Percentiles rank a stretch among this genome's conserved stretches.
These are phyloP conservation scores for Yamagishiella unicocca DNA, from an alignment of 139 green algal species.

Conservation along the genomic window DNA sequence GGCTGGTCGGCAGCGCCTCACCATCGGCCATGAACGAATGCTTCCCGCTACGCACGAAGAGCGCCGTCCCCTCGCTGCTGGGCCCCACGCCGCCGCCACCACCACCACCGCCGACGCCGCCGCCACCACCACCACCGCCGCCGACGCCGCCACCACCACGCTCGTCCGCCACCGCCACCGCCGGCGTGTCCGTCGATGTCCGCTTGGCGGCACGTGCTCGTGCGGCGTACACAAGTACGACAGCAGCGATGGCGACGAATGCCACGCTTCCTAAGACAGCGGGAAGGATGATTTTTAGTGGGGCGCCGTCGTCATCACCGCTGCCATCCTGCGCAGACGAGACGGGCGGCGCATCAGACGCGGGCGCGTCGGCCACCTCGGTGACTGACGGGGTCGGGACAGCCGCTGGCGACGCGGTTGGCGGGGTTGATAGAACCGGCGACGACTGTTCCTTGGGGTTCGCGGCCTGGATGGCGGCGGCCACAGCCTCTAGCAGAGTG, in stretches of 20 bases:
- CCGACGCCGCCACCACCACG: too few relatives aligned
- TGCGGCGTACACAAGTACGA: background rate
- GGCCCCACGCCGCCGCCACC: too few relatives aligned
- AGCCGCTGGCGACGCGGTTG: background rate
- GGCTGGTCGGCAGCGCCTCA: too few relatives aligned
- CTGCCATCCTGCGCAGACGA: background rate
- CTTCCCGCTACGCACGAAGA: too few relatives aligned
- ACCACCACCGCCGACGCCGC: too few relatives aligned
- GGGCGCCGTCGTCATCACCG: background rate
- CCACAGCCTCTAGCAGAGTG: background rate
- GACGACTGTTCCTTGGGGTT: background rate
- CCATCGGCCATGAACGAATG: too few relatives aligned
- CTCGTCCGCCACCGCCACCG: too few relatives aligned
- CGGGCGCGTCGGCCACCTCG: too few relatives aligned
- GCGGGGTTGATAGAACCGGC: background rate
- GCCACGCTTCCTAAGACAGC: background rate
- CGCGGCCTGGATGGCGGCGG: background rate
- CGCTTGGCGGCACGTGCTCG: too few relatives aligned
- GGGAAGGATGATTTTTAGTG: background rate
- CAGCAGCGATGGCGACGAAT: background rate
- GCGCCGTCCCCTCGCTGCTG: too few relatives aligned
- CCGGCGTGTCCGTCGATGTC: too few relatives aligned
- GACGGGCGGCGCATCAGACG: background rate
- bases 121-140: too few relatives aligned
- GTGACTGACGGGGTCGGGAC: background rate